Percentiles rank a stretch among this genome's conserved stretches.
Conservation (phyloP, 352 stramenopile species). For the Pythium pyrilobum region DNA sequence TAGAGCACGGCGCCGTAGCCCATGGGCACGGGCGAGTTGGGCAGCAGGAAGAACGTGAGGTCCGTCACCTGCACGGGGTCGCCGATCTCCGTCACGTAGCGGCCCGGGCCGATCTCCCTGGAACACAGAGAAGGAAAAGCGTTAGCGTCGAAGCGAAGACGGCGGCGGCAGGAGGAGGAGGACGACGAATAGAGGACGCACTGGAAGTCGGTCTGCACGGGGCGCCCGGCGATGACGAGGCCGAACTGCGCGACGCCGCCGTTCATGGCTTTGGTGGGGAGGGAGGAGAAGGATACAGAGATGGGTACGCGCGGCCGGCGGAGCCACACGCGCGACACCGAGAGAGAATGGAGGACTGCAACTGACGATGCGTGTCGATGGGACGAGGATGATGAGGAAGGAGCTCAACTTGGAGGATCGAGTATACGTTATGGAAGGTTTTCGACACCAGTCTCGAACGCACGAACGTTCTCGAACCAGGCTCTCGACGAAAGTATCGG, state of each 20-base stretch:
- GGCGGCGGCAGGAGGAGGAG: background rate
- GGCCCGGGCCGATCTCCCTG: conserved; percentile 30
- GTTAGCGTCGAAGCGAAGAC: background rate
- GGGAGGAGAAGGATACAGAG: background rate
- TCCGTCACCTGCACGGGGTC: conserved; percentile 34
- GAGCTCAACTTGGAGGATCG: background rate
- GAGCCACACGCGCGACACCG: too few species aligned
- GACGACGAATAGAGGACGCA: background rate
- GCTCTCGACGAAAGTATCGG: background rate
- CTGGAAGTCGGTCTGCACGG: conserved; percentile 36
- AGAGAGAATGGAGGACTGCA: too few species aligned
- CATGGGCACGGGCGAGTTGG: conserved; percentile 29
- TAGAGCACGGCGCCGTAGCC: conserved; percentile 38
- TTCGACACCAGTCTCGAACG: background rate
- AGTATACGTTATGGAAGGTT: conserved; percentile 13
- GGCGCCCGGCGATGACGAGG: conserved; percentile 36
- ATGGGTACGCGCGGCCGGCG: too few species aligned
- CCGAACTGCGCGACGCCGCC: conserved; percentile 32
- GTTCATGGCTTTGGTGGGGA: background rate
- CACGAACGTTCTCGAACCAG: conserved; percentile 20
- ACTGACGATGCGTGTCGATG: background rate
- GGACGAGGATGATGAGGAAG: background rate
- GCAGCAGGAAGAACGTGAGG: conserved; percentile 45
- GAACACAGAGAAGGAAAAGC: background rate
- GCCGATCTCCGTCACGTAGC: conserved; percentile 29